phyloP scores from a whole-genome alignment of 768 basidiomycete species.

The Pholiota molesta region DNA sequence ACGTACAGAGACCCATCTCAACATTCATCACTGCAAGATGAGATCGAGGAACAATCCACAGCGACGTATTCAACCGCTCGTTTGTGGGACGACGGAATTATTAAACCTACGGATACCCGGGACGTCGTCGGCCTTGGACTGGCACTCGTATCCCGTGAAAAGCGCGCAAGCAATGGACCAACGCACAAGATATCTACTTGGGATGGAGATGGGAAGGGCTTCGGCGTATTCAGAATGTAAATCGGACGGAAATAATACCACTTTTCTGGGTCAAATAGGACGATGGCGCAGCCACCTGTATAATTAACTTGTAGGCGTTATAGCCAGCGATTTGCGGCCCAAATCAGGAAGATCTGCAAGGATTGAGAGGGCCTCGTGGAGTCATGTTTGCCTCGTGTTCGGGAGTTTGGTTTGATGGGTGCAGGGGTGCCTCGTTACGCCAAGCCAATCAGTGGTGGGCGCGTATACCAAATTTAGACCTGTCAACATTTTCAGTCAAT shows the following conservation, averaged over 20 bases:
- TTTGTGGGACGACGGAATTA: constrained; percentile 95
- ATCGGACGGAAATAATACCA: background rate
- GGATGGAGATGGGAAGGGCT: constrained; percentile 73
- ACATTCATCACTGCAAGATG: constrained; percentile 70
- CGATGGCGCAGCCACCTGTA: background rate
- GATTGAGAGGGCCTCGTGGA: constrained; percentile 4
- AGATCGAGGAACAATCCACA: constrained; percentile 89
- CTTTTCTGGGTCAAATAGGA: background rate
- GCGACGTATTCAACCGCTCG: constrained; percentile 89
- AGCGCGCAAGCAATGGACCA: constrained; percentile 13
- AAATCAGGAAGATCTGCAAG: constrained; percentile 6
- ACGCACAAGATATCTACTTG: constrained; percentile 53
- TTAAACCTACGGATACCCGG: constrained; percentile 86
- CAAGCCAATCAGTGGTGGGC: constrained; percentile 13
- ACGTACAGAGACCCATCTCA: constrained; percentile 72
- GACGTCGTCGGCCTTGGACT: constrained; percentile 89
- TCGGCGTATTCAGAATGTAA: constrained; percentile 92
- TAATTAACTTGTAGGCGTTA: constrained; percentile 7
- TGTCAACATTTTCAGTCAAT: constrained; percentile 7
- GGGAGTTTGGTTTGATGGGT: constrained; percentile 19
- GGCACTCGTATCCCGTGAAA: constrained; percentile 65
- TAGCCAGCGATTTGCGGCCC: background rate
- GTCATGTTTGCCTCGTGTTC: constrained; percentile 15
- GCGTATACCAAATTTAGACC: constrained; percentile 19
- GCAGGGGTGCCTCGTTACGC: constrained; percentile 15